phyloP scores from a whole-genome alignment of 495 filamentous ascomycete genomes.

The Talaromyces thailandensis region DNA sequence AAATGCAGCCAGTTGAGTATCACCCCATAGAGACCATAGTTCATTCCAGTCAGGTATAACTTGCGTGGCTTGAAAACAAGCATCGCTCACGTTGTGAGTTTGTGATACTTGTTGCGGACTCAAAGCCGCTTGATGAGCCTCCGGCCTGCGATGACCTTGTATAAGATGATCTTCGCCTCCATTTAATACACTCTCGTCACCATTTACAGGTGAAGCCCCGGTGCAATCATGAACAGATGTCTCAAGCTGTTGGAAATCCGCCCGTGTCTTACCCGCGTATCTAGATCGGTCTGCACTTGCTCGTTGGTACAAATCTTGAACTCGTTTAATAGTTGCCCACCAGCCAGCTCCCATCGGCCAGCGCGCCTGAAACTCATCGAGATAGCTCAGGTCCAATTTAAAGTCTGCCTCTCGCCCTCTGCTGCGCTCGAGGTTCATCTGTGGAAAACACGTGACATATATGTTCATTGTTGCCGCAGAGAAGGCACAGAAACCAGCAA shows the following conservation, averaged over 20 bases:
- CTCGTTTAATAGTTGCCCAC: constrained; percentile 14
- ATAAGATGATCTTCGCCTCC: too few relatives aligned
- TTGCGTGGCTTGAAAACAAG: background rate
- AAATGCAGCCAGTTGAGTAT: background rate
- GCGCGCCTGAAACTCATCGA: constrained; percentile 12
- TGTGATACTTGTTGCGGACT: background rate
- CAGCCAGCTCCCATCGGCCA: constrained; percentile 17
- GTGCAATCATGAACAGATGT: constrained; percentile 14
- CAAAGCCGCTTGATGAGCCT: background rate
- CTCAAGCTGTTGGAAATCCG: constrained; percentile 14
- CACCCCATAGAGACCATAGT: background rate
- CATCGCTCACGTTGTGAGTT: background rate
- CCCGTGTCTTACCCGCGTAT: constrained; percentile 14
- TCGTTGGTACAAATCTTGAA: constrained; percentile 13
- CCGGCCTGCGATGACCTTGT: background rate
- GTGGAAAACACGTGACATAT: constrained; percentile 14
- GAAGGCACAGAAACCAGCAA: constrained; percentile 19
- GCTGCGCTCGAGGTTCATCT: constrained; percentile 18
- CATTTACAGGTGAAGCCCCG: background rate
- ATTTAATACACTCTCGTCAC: background rate
- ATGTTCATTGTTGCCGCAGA: constrained; percentile 19
- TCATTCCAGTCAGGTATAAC: background rate
- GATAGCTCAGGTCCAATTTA: constrained; percentile 13
- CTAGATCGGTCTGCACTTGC: constrained; percentile 11
- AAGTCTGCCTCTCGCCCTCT: constrained; percentile 8